Percentiles rank a stretch among this genome's conserved stretches.
Evolutionary conservation across 768 basidiomycete species (phyloP).

Genomic region (Boletellus ananas): DNA sequence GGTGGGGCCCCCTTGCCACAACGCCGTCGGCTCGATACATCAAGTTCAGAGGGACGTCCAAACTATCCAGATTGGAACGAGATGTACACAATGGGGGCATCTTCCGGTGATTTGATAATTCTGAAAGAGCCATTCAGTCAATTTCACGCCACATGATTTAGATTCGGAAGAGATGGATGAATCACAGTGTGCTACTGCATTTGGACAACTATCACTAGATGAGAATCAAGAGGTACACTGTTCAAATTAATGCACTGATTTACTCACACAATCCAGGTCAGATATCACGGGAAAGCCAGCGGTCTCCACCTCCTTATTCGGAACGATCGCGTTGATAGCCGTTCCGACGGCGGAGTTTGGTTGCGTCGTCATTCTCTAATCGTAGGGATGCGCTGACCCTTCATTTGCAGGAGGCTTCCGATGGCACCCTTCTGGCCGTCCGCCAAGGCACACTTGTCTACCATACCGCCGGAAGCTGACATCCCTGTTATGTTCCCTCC

Average conservation of each 20-base stretch:
- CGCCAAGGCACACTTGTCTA: conserved; percentile 38
- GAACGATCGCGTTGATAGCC: conserved; percentile 61
- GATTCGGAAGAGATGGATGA: conserved; percentile 37
- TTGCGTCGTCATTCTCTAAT: conserved; percentile 28
- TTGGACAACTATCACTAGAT: conserved; percentile 71
- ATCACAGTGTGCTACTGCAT: conserved; percentile 47
- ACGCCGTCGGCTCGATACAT: conserved; percentile 42
- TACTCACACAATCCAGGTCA: conserved; percentile 49
- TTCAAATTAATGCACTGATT: background rate
- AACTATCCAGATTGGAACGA: conserved; percentile 49
- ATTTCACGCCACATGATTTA: conserved; percentile 23
- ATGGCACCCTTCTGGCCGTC: conserved; percentile 77
- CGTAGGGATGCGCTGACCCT: conserved; percentile 10
- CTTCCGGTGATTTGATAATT: conserved; percentile 26
- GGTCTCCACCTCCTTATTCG: conserved; percentile 73
- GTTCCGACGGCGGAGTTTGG: conserved; percentile 69
- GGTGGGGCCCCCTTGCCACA: conserved; percentile 39
- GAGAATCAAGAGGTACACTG: conserved; percentile 64
- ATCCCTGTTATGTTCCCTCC: conserved; percentile 55
- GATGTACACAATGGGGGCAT: conserved; percentile 55
- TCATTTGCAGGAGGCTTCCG: conserved; percentile 52
- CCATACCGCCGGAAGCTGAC: conserved; percentile 41
- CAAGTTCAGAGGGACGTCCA: conserved; percentile 5
- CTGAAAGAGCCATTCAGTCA: background rate
- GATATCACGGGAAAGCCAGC: conserved; percentile 77